Conservation (phyloP, 2,329 filamentous ascomycete genomes). For the Clarireedia paspali region DNA sequence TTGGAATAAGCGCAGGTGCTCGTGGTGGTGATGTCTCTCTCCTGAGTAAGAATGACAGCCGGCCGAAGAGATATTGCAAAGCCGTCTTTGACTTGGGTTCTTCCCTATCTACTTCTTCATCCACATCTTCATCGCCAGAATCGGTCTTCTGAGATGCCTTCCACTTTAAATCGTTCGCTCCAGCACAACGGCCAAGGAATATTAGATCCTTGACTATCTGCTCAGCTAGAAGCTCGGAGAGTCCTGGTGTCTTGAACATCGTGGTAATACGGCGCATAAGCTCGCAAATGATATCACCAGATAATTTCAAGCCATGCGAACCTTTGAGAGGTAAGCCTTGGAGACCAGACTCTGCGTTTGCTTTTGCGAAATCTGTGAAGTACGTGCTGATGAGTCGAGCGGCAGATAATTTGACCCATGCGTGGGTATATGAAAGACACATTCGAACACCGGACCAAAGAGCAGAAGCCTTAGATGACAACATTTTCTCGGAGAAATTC, state of each 20-base stretch:
- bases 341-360: constrained; percentile 46
- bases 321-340: constrained; percentile 55
- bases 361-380: constrained; percentile 68
- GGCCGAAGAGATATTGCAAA: constrained; percentile 69
- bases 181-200: constrained; percentile 65
- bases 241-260: constrained; percentile 52
- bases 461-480: constrained; percentile 50
- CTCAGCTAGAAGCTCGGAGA: constrained; percentile 68
- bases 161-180: constrained; percentile 47
- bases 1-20: constrained; percentile 59
- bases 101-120: constrained; percentile 28
- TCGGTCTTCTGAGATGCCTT: constrained; percentile 36
- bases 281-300: constrained; percentile 54
- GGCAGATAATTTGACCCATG: constrained; percentile 68
- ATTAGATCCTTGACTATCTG: constrained; percentile 76
- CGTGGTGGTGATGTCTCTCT: constrained; percentile 60
- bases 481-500: constrained; percentile 53
- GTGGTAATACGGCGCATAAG: constrained; percentile 43
- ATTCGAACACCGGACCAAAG: constrained; percentile 65
- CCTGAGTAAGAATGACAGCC: constrained; percentile 71
- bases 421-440: constrained; percentile 64
- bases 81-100: constrained; percentile 34
- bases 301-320: constrained; percentile 62
- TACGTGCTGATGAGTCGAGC: constrained; percentile 69
- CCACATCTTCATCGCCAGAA: constrained; percentile 28